Conservation (phyloP, 2,329 filamentous ascomycete species). For the Penicillium thymicola region DNA sequence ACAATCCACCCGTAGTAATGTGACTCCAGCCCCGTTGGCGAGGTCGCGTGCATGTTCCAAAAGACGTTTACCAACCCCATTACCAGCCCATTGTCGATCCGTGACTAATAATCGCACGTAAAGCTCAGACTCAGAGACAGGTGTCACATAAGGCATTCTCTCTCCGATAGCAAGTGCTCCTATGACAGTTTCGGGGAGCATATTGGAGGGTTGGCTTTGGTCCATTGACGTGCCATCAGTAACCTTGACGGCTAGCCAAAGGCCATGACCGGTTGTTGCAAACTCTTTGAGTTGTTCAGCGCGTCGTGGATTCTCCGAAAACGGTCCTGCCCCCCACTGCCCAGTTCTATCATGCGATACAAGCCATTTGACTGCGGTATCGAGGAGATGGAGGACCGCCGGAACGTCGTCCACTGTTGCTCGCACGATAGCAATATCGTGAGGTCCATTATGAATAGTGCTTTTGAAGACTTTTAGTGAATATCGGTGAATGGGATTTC, state of each 20-base stretch:
- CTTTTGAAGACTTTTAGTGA: background rate
- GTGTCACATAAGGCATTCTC: slow-evolving; percentile 11
- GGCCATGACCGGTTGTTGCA: slow-evolving; percentile 12
- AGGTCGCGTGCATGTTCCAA: slow-evolving; percentile 15
- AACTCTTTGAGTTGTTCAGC: slow-evolving; percentile 14
- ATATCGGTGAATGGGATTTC: background rate
- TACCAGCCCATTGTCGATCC: slow-evolving; percentile 11
- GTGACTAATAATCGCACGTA: slow-evolving; percentile 14
- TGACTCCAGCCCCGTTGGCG: slow-evolving; percentile 5
- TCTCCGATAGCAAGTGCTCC: slow-evolving; percentile 15
- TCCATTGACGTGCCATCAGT: no score
- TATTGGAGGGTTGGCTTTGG: no score
- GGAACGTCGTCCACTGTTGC: slow-evolving; percentile 9
- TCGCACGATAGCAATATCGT: background rate
- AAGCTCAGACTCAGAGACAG: slow-evolving; percentile 14
- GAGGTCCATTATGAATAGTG: no score
- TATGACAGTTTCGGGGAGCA: background rate
- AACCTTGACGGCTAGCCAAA: slow-evolving; percentile 7
- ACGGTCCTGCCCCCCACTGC: slow-evolving; percentile 13
- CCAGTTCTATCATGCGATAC: slow-evolving; percentile 9
- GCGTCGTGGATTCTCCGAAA: slow-evolving; percentile 13
- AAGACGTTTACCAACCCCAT: slow-evolving; percentile 9
- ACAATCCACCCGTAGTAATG: slow-evolving; percentile 16
- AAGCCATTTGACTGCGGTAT: slow-evolving; percentile 14
- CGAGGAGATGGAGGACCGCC: slow-evolving; percentile 13